These are phyloP conservation scores for Blastobotrys capitulatus DNA, from an alignment of 1,139 yeast genomes.

Conservation along the genomic window DNA sequence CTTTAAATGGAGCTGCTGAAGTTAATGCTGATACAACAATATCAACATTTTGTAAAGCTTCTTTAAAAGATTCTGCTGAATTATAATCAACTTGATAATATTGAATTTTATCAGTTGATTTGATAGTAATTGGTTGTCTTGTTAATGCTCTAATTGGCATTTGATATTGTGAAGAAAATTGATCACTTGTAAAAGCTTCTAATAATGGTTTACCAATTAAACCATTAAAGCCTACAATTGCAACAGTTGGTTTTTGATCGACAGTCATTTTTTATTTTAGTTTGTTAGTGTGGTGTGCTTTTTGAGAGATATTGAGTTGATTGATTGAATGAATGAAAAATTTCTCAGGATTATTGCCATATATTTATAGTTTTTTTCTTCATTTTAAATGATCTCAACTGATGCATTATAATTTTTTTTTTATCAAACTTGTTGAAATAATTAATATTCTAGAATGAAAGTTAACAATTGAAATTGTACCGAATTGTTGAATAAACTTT, in stretches of 20 bases:
- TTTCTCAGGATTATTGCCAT: no score
- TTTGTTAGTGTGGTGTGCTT: no score
- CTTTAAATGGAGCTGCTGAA: constrained; percentile 16
- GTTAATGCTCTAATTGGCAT: constrained; percentile 51
- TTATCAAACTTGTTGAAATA: no score
- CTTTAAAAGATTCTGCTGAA: constrained; percentile 36
- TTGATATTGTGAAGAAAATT: constrained; percentile 40
- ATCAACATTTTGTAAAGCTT: constrained; percentile 45
- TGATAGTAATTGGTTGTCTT: constrained; percentile 37
- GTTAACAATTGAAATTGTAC: no score
- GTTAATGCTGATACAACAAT: constrained; percentile 43
- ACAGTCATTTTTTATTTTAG: neutral
- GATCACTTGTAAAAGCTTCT: constrained; percentile 38
- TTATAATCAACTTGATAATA: constrained; percentile 19
- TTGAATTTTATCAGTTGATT: constrained; percentile 30
- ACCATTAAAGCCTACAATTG: constrained; percentile 52
- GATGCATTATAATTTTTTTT: no score
- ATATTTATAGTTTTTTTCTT: no score
- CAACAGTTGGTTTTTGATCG: constrained; percentile 27
- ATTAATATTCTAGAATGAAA: no score
- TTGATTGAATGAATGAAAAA: no score
- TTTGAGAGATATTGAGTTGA: no score
- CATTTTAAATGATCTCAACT: no score
- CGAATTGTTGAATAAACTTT: no score
- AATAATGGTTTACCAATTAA: constrained; percentile 45